Evolutionary conservation across 257 asterid genomes (phyloP), one percentile per base, ranked within the genome.

Genomic region (Nicotiana undulata): DNA sequence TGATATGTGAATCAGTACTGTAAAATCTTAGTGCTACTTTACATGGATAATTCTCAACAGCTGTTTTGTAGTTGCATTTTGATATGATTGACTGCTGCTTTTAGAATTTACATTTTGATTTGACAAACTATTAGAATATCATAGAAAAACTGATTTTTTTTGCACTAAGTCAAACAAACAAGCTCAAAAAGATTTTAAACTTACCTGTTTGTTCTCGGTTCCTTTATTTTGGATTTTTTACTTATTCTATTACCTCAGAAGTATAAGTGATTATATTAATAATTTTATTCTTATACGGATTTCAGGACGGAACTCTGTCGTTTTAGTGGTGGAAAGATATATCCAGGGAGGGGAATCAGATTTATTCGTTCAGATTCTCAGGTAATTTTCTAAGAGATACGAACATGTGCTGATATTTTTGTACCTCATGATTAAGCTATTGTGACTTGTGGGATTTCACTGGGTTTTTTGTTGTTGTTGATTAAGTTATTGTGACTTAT

Each of bases 281-380:
- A 0, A 15, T 24, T 24, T 3, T 24, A 15, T 49, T 49, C 1
- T 49, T 49, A 2, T 52, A 81, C 67, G 76, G 18, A 84, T 84
- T 55, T 82, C 89, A 93, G 97, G 90, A 93, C 97, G 3, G 97
- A 93, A 86, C 93, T 91, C 61, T 91, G 93, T 82, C 92, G 97
- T 3, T 93, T 93, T 77, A 91, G 98, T 77, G 98, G 97, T 18
- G 90, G 86, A 56, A 93, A 93, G 92, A 93, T 93, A 28, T 93
- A 93, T 77, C 98, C 98, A 12, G 98, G 98, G 11, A 93, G 76
- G 84, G 98, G 95, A 9, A 93, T 91, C 28, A 86, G 98, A 79
- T 93, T 90, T 76, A 86, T 93, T 52, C 91, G 98, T 12, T 34
- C 94, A 0, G 98, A 91, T 68, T 93, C 98, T 7, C 98, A 93